Percentiles rank a stretch among this genome's conserved stretches.
phyloP scores from a whole-genome alignment of 2,329 filamentous ascomycete genomes.

The Plenodomus biglobosus region DNA sequence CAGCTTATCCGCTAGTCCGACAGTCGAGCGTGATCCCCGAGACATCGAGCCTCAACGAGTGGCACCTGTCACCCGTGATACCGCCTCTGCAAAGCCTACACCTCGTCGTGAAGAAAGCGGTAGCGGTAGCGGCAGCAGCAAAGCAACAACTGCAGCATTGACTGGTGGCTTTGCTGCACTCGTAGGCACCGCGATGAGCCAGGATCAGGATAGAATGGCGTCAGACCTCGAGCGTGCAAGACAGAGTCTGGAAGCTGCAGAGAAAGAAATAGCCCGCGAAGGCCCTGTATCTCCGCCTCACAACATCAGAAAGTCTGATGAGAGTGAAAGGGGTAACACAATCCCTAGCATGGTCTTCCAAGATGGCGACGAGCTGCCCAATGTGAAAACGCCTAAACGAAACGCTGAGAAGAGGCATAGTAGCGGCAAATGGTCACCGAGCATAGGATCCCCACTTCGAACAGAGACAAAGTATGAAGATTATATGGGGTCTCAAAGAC shows the following conservation, averaged over 20 bases:
- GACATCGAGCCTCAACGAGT: slow-evolving; percentile 1
- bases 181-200: slow-evolving; percentile 33
- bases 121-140: slow-evolving; percentile 18
- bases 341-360: slow-evolving; percentile 41
- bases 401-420: slow-evolving; percentile 52
- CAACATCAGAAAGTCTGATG: slow-evolving; percentile 16
- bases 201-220: slow-evolving; percentile 38
- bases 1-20: slow-evolving; percentile 27
- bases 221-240: slow-evolving; percentile 33
- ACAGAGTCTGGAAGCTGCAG: slow-evolving; percentile 28
- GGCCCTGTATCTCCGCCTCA: slow-evolving; percentile 19
- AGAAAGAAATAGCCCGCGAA: slow-evolving; percentile 15
- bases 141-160: slow-evolving; percentile 25
- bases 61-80: slow-evolving; percentile 1
- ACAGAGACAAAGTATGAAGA: slow-evolving; percentile 50
- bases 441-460: slow-evolving; percentile 48
- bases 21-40: slow-evolving; percentile 35
- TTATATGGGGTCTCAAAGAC: slow-evolving; percentile 37
- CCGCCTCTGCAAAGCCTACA: slow-evolving; percentile 6
- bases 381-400: slow-evolving; percentile 48
- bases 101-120: slow-evolving; percentile 15
- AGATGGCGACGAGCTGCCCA: slow-evolving; percentile 36
- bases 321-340: slow-evolving; percentile 16
- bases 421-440: slow-evolving; percentile 45
- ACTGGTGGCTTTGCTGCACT: slow-evolving; percentile 40